Evolutionary conservation across 208 protist genomes (phyloP).

Genomic region (Leishmania guyanensis): DNA sequence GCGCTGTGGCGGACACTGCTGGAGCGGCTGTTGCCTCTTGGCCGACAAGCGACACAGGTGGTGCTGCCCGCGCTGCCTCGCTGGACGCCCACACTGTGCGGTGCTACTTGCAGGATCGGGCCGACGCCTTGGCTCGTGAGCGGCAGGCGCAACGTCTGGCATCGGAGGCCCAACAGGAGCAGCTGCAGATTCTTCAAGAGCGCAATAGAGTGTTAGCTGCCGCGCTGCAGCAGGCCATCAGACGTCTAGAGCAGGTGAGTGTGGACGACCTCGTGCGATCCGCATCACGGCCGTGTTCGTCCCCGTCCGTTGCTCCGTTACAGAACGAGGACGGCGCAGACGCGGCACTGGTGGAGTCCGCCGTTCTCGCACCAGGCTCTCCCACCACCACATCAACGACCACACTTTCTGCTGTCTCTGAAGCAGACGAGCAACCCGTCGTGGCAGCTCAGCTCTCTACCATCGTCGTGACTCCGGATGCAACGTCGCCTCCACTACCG

Average conservation of each 20-base stretch:
- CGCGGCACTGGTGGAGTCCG: not conserved
- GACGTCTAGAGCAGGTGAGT: slow-evolving; percentile 20
- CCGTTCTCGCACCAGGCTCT: not conserved
- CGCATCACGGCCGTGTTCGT: slow-evolving; percentile 1
- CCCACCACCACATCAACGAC: not conserved
- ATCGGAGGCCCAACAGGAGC: slow-evolving; percentile 20
- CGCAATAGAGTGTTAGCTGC: slow-evolving; percentile 39
- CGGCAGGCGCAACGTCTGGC: slow-evolving; percentile 20
- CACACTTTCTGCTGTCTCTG: not conserved
- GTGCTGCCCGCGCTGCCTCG: not conserved
- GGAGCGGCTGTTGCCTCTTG: not conserved
- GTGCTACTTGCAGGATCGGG: slow-evolving; percentile 39
- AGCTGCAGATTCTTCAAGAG: slow-evolving; percentile 33
- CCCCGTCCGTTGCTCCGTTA: not conserved
- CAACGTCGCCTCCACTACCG: not conserved
- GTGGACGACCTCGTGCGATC: slow-evolving; percentile 23
- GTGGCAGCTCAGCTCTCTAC: not conserved
- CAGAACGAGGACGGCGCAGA: not conserved
- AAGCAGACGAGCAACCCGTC: not conserved
- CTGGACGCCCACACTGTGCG: slow-evolving; percentile 34
- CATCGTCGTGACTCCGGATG: not conserved
- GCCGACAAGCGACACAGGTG: not conserved
- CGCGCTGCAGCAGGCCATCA: slow-evolving; percentile 40
- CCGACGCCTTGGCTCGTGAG: slow-evolving; percentile 28
- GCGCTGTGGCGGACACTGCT: not conserved